Evolutionary conservation across 495 filamentous ascomycete genomes (phyloP), one percentile per base, ranked within the genome.

Genomic region (Talaromyces proteolyticus): DNA sequence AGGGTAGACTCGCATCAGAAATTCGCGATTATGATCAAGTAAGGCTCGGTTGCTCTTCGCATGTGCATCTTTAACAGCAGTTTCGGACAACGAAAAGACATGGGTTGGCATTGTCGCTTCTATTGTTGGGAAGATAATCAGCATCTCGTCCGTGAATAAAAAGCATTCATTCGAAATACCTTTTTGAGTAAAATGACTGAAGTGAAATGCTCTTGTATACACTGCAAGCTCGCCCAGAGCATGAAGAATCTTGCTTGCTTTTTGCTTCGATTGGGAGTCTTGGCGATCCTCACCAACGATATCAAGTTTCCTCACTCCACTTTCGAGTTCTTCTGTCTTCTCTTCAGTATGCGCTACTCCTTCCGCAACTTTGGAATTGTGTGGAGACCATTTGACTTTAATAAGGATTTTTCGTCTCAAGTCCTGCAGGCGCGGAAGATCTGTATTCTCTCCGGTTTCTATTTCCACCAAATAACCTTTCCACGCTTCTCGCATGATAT

Each of bases 1-100:
- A 0, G 92, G 92, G 55, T 95, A 96, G 0, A 89, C 84, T 0
- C 92, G 81, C 90, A 96, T 95, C 53, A 96, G 67, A 59, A 78
- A 89, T 23, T 76, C 62, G n/a, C 82, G 77, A 62, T 96, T 96
- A 71, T 96, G 91, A 12, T 80, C 69, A 53, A 94, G 90, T 6
- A 96, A 70, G 2, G 76, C 76, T 1, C 69, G 59, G 1, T 75
- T 73, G 38, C 79, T 66, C 49, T 74, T 78, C 42, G 80, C 69
- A 60, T 91, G 82, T 19, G 89, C 78, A 43, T 84, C 84, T 23
- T 82, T 74, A 11, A 93, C 79, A n/a, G 80, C 77, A 41, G 79
- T 82, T 62, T 96, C 91, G 1, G 87, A 91, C 23, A 96, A 73
- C 0, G 89, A 91, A 67, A 91, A 96, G 22, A 95, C 79, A 64